Conservation (phyloP, 192 early-diverging fungal species). For the Diversispora epigaea region DNA sequence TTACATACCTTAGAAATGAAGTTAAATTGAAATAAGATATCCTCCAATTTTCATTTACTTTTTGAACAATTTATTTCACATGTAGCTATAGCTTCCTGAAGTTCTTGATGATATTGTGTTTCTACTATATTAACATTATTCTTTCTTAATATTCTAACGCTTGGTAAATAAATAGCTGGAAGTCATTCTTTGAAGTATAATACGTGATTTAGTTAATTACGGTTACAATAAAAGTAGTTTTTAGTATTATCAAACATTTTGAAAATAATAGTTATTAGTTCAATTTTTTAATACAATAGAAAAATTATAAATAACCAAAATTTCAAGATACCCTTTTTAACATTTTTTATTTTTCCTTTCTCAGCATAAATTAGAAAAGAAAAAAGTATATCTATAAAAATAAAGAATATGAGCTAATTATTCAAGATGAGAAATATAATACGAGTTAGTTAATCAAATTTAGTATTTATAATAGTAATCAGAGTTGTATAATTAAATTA, state of each 20-base stretch:
- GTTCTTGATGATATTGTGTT: neutral
- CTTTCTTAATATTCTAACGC: neutral
- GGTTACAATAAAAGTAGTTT: constrained; percentile 12
- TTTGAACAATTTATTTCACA: neutral
- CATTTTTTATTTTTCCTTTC: no score
- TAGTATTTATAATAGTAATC: no score
- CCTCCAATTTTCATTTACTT: neutral
- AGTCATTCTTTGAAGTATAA: constrained; percentile 15
- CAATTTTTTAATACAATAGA: no score
- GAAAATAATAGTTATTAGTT: no score
- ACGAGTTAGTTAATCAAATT: no score
- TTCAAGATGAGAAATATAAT: no score
- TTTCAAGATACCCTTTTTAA: no score
- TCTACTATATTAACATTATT: neutral
- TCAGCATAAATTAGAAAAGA: no score
- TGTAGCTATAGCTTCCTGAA: neutral
- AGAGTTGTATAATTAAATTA: no score
- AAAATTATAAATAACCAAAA: no score
- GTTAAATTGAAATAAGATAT: constrained; percentile 16
- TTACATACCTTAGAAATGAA: constrained; percentile 11
- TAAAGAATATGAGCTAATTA: no score
- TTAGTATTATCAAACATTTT: neutral
- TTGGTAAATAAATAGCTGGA: neutral
- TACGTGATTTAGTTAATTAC: neutral
- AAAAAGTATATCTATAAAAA: no score